Conservation (phyloP, 306 rosid species). For the Pyrus betulifolia region DNA sequence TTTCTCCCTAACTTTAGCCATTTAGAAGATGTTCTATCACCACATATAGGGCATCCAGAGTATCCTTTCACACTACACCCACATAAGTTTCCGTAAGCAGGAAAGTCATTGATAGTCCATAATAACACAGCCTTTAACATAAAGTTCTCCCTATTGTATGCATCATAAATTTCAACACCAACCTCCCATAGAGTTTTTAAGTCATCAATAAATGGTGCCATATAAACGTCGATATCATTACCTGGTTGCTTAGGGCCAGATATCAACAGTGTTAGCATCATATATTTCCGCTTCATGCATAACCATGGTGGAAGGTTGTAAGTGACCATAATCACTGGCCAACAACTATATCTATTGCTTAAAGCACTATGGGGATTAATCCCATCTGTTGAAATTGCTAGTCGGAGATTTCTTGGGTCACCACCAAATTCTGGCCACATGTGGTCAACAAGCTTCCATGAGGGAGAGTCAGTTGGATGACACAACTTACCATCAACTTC, state of each 20-base stretch:
- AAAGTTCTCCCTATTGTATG: too few relatives aligned
- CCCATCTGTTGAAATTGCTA: background rate
- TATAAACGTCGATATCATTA: background rate
- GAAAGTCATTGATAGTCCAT: too few relatives aligned
- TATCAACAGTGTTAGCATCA: background rate
- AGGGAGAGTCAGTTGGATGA: background rate
- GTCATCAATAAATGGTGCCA: too few relatives aligned
- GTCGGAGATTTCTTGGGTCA: background rate
- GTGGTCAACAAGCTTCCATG: background rate
- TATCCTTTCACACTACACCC: too few relatives aligned
- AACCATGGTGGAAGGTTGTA: background rate
- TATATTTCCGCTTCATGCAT: background rate
- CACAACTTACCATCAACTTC: background rate
- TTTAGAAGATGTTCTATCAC: too few relatives aligned
- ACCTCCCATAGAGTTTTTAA: too few relatives aligned
- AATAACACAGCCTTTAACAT: too few relatives aligned
- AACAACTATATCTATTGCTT: background rate
- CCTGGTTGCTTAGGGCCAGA: background rate
- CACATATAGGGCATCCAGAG: too few relatives aligned
- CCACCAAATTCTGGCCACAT: background rate
- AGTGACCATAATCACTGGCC: background rate
- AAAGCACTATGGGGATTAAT: background rate
- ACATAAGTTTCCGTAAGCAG: too few relatives aligned
- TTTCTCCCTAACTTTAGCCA: too few relatives aligned
- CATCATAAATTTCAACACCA: too few relatives aligned